Evolutionary conservation across 2,329 filamentous ascomycete species (phyloP), one percentile per base, ranked within the genome.

Genomic region (Penicillium polonicum): DNA sequence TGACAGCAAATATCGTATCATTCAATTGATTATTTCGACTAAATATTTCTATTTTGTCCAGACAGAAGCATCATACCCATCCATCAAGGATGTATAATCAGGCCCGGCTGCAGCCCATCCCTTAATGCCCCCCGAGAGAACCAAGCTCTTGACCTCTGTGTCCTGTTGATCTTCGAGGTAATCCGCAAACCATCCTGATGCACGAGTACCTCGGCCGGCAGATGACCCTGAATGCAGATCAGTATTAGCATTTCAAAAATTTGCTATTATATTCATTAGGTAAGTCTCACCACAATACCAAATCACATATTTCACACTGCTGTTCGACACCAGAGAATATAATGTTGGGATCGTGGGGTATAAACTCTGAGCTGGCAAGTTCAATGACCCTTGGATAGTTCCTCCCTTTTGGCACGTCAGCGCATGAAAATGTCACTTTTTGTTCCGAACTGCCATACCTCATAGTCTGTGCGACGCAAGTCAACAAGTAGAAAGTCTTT

Each of bases 331-430:
- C 19, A 78, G 56, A 2, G 59, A 54, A 56, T 75, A 74, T 15
- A 78, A 42, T 0, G 72, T 73, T 25, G 75, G 69, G 7, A 78
- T 59, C 0, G 71, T 69, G 8, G 66, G 68, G 55, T 75, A 76
- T 3, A 79, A 59, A 53, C 69, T 77, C 60, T 78, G 76, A 1
- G 76, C 75, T 2, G 74, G 75, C 0, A 77, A 67, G 55, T 78
- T 78, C 23, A 88, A 75, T 1, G 85, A 85, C 2, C 79, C 80
- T 9, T 74, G 73, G 54, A 88, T 82, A 0, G 84, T 87, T 41
- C 85, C 86, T 27, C 86, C 86, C 83, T 66, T 29, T 10, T 9
- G 21, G 31, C 43, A 25, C 10, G 19, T 39, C 23, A 48, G 59
- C 25, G 49, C 6, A 27, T 56, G 17, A 39, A n/a, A 1, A 29